Evolutionary conservation across 164 flowering plant species (phyloP), one percentile per base, ranked within the genome.

Genomic region (Saururus chinensis): DNA sequence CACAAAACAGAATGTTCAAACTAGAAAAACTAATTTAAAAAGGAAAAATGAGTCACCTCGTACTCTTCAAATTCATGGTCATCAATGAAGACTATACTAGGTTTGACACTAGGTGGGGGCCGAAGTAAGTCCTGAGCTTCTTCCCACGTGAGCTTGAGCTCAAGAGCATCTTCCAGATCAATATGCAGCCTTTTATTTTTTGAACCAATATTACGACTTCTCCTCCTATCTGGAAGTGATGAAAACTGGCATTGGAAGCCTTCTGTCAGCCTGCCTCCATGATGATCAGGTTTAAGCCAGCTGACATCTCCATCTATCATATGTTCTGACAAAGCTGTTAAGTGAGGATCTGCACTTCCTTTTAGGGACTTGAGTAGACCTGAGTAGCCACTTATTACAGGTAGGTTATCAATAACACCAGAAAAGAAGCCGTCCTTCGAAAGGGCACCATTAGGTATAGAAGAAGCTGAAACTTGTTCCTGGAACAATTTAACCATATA

Each of bases 111-210:
- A 49, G 95, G 95, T 23, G 96, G 83, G 22, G 96, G 96, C 21
- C 97, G 88, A 61, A 95, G 90, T 71, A 95, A 80, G 42, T 88
- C 99, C 64, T 88, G 99, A 58, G 96, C 88, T 73, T 95, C 99
- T 72, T 88, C 95, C 99, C 99, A 95, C 30, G 97, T 88, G 60
- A 88, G 77, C 71, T 80, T 83, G 55, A 95, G 76, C 78, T 88
- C 95, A 81, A 82, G 14, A 56, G 88, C 89, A 77, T 87, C 96
- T 62, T 87, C 92, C 73, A 70, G 81, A 64, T 87, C 82, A 64
- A 95, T 88, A 40, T 78, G 81, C 74, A 84, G 66, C 79, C 99
- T 82, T 79, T 84, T 87, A 68, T 77, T 85, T 76, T 95, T 90
- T 21, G 84, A 74, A 53, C 99, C 87, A 60, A 93, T 83, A 51